These are phyloP conservation scores for Penstemon newberryi DNA, from an alignment of 257 asterid species.

Conservation along the genomic window DNA sequence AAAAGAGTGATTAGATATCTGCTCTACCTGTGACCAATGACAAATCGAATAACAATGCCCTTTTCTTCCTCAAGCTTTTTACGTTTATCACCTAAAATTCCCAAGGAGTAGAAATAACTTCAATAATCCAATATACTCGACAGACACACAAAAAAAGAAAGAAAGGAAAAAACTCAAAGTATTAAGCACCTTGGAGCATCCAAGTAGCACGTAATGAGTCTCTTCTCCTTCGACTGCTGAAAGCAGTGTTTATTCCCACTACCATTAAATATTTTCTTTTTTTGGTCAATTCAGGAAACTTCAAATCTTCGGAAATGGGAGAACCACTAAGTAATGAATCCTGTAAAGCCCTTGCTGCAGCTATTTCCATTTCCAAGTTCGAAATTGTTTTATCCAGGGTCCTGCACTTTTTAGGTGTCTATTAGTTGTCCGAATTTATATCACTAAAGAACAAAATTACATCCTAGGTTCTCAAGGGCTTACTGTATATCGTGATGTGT, in stretches of 20 bases:
- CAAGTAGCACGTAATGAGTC: slow-evolving; percentile 92
- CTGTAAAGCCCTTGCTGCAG: slow-evolving; percentile 83
- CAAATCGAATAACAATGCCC: slow-evolving; percentile 57
- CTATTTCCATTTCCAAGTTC: slow-evolving; percentile 84
- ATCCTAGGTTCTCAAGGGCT: slow-evolving; percentile 35
- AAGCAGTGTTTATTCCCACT: slow-evolving; percentile 80
- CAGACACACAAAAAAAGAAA: neutral
- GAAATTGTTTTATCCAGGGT: slow-evolving; percentile 80
- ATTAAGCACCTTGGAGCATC: slow-evolving; percentile 75
- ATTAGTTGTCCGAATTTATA: slow-evolving; percentile 19
- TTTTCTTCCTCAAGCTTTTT: slow-evolving; percentile 67
- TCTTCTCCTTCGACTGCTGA: slow-evolving; percentile 88
- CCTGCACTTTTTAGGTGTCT: slow-evolving; percentile 41
- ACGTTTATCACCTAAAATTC: slow-evolving; percentile 46
- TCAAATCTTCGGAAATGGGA: slow-evolving; percentile 70
- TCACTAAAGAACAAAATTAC: neutral
- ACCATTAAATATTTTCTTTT: slow-evolving; percentile 82
- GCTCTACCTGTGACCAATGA: slow-evolving; percentile 61
- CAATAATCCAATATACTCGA: slow-evolving; percentile 12
- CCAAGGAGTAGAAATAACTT: slow-evolving; percentile 24
- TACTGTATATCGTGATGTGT: slow-evolving; percentile 64
- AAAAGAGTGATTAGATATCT: neutral
- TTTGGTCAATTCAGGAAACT: slow-evolving; percentile 59
- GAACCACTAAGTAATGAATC: slow-evolving; percentile 81
- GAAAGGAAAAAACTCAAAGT: neutral